A percentile compares a stretch with the other conserved stretches of the same genome.
Conservation (phyloP, 257 asterid species). For the Primulina huaijiensis region DNA sequence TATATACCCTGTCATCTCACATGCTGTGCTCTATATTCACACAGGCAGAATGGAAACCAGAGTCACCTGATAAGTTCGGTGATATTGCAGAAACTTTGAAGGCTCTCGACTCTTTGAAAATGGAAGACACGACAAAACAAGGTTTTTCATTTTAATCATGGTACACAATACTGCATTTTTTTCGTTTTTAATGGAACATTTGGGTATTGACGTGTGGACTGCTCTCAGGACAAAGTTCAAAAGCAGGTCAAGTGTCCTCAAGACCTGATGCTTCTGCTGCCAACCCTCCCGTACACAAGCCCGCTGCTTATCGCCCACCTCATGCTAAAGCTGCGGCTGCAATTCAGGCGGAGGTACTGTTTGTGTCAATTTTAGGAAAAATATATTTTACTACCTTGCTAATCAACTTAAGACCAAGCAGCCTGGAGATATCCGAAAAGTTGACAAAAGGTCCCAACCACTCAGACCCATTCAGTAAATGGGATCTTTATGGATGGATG, state of each 20-base stretch:
- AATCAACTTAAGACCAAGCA: not conserved
- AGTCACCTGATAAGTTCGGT: constrained; percentile 67
- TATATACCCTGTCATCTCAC: constrained; percentile 27
- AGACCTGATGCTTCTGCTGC: constrained; percentile 53
- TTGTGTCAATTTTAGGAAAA: not conserved
- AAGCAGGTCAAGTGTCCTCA: constrained; percentile 45
- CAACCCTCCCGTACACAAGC: constrained; percentile 60
- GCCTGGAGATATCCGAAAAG: not conserved
- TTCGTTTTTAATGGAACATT: not conserved
- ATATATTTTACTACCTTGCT: not conserved
- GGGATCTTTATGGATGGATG: not conserved
- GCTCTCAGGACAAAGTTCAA: constrained; percentile 62
- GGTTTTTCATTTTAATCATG: constrained; percentile 38
- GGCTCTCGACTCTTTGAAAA: constrained; percentile 57
- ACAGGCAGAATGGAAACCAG: constrained; percentile 97
- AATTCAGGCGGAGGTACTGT: constrained; percentile 76
- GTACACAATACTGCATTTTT: not conserved
- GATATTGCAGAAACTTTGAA: constrained; percentile 58
- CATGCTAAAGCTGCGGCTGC: constrained; percentile 90
- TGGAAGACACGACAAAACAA: constrained; percentile 58
- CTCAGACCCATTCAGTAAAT: too few species aligned
- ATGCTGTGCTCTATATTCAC: constrained; percentile 19
- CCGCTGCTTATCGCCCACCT: constrained; percentile 96
- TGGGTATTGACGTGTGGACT: constrained; percentile 22
- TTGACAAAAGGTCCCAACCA: not conserved